Evolutionary conservation across 2,329 filamentous ascomycete species (phyloP).

Genomic region (Torrubiella hemipterigena): DNA sequence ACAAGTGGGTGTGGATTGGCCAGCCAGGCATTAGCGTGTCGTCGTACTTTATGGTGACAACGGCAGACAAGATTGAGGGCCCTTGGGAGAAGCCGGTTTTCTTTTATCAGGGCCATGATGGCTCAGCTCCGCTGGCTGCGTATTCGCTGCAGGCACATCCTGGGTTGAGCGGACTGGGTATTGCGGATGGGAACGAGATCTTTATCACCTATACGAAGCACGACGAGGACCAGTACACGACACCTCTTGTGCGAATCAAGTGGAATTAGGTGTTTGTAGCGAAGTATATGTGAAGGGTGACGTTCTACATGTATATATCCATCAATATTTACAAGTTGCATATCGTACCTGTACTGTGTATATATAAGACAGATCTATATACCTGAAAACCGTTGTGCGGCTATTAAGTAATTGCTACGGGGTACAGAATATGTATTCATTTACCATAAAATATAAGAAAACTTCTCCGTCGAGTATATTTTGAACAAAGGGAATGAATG

Average conservation of each 20-base stretch:
- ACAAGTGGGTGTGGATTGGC: slow-evolving; percentile 1
- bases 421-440: too few species aligned
- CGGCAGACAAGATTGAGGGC: background rate
- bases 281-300: too few species aligned
- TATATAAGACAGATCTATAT: too few species aligned
- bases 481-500: too few species aligned
- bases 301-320: too few species aligned
- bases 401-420: too few species aligned
- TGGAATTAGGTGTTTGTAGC: too few species aligned
- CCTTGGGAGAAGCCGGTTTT: background rate
- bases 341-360: too few species aligned
- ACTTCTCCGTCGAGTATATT: too few species aligned
- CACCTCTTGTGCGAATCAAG: background rate
- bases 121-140: background rate
- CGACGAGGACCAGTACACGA: background rate
- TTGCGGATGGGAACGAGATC: background rate
- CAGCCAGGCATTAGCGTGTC: background rate
- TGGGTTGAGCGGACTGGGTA: background rate
- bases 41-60: background rate
- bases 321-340: too few species aligned
- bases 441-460: too few species aligned
- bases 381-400: too few species aligned
- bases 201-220: background rate
- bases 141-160: slow-evolving; percentile 2
- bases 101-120: background rate